Conservation (phyloP, 2,329 filamentous ascomycete species). For the Hypomyces perniciosus region DNA sequence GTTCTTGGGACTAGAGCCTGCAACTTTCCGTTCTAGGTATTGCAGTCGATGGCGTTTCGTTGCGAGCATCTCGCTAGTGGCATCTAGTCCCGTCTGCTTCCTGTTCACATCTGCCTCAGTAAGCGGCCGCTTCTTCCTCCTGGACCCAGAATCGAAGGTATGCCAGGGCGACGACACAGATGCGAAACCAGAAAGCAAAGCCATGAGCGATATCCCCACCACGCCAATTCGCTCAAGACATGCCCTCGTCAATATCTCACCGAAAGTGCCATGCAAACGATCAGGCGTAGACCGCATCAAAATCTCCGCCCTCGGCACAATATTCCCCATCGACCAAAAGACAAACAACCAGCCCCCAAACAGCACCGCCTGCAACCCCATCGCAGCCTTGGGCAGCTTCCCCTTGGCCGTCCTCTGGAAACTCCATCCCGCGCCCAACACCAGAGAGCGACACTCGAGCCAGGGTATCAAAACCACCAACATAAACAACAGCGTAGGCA, state of each 20-base stretch:
- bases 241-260: constrained; percentile 41
- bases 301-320: constrained; percentile 40
- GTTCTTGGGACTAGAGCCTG: constrained; percentile 16
- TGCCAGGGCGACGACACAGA: constrained; percentile 87
- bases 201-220: constrained; percentile 82
- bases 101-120: constrained; percentile 69
- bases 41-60: constrained; percentile 69
- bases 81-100: constrained; percentile 72
- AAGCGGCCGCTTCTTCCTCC: constrained; percentile 47
- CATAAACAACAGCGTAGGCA: constrained; percentile 64
- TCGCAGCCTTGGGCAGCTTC: constrained; percentile 52
- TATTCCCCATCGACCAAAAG: constrained; percentile 71
- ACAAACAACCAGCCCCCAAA: constrained; percentile 63
- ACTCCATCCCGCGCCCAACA: constrained; percentile 53
- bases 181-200: constrained; percentile 79
- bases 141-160: constrained; percentile 56
- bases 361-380: constrained; percentile 55
- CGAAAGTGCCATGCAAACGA: background rate
- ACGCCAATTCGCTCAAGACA: constrained; percentile 69
- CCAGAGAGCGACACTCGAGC: constrained; percentile 66
- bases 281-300: constrained; percentile 14
- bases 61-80: constrained; percentile 71
- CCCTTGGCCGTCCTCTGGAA: constrained; percentile 54
- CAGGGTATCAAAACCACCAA: constrained; percentile 72
- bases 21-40: constrained; percentile 59